These are phyloP conservation scores for Epichloe typhina DNA, from an alignment of 2,329 filamentous ascomycete genomes.

Conservation along the genomic window DNA sequence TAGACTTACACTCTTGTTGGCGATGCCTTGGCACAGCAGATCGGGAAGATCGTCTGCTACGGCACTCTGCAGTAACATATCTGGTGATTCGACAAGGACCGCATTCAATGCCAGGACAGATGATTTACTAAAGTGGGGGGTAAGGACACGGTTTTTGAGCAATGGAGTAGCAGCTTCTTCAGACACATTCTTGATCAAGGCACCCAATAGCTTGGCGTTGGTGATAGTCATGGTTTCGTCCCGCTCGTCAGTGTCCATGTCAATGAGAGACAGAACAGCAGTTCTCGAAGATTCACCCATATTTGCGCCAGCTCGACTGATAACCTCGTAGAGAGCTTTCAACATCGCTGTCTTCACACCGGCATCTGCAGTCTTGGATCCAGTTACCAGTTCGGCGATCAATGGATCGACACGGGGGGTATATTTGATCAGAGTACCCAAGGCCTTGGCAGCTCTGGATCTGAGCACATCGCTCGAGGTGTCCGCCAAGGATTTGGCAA, in stretches of 20 bases:
- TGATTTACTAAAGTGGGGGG: conserved; percentile 58
- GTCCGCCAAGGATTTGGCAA: conserved; percentile 90
- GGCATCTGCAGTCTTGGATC: conserved; percentile 72
- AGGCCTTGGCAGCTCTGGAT: conserved; percentile 77
- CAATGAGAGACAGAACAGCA: conserved; percentile 79
- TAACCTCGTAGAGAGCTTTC: conserved; percentile 89
- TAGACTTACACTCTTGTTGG: conserved; percentile 54
- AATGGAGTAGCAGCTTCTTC: conserved; percentile 48
- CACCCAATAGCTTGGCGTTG: conserved; percentile 79
- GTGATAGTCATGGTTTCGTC: conserved; percentile 75
- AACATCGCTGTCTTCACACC: conserved; percentile 94
- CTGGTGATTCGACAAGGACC: conserved; percentile 67
- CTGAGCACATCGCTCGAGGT: conserved; percentile 80
- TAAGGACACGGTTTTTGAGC: conserved; percentile 64
- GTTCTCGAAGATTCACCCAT: conserved; percentile 86
- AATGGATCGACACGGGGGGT: conserved; percentile 92
- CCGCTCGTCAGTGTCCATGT: conserved; percentile 63
- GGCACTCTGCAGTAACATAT: conserved; percentile 49
- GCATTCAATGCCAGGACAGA: conserved; percentile 84
- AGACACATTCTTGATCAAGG: conserved; percentile 76
- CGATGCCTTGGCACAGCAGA: conserved; percentile 69
- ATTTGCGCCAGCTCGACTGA: conserved; percentile 84
- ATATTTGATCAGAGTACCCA: conserved; percentile 90
- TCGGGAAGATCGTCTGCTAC: conserved; percentile 62
- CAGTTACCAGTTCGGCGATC: conserved; percentile 84